Evolutionary conservation across 177 flowering plant species (phyloP).

Genomic region (Vitis hybrid): DNA sequence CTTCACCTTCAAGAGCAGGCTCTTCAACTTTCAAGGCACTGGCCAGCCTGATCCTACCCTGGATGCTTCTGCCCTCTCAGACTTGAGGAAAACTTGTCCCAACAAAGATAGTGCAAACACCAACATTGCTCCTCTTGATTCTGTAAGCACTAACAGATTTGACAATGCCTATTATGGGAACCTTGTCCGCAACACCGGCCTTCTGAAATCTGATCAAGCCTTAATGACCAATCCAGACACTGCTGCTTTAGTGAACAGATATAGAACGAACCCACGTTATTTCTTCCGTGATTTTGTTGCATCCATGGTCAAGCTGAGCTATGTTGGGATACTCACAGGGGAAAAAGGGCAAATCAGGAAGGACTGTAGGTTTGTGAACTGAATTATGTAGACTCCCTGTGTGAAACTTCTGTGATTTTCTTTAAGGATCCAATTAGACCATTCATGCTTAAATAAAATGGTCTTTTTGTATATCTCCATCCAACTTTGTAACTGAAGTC

Average conservation of each 20-base stretch:
- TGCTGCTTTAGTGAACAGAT: slow-evolving; percentile 35
- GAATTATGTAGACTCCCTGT: background rate
- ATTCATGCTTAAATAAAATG: too few species aligned
- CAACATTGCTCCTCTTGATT: slow-evolving; percentile 52
- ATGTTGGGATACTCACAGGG: slow-evolving; percentile 43
- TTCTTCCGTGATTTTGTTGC: slow-evolving; percentile 36
- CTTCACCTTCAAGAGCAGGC: slow-evolving; percentile 56
- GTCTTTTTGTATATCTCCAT: too few species aligned
- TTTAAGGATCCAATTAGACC: background rate
- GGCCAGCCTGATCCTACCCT: slow-evolving; percentile 58
- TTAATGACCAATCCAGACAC: slow-evolving; percentile 29
- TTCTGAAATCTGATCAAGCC: slow-evolving; percentile 58
- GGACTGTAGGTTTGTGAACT: slow-evolving; percentile 44
- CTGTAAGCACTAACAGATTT: slow-evolving; percentile 35
- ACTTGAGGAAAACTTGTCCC: slow-evolving; percentile 47
- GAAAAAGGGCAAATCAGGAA: slow-evolving; percentile 40
- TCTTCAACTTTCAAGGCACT: slow-evolving; percentile 50
- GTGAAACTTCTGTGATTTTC: background rate
- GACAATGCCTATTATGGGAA: slow-evolving; percentile 44
- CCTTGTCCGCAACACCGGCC: slow-evolving; percentile 36
- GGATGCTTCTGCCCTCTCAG: slow-evolving; percentile 39
- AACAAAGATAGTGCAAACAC: slow-evolving; percentile 25
- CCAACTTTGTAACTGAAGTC: too few species aligned
- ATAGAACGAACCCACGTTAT: slow-evolving; percentile 27
- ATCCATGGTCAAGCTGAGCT: slow-evolving; percentile 44